These are phyloP conservation scores for Epichloe amarillans DNA, from an alignment of 2,329 filamentous ascomycete genomes.

Conservation along the genomic window DNA sequence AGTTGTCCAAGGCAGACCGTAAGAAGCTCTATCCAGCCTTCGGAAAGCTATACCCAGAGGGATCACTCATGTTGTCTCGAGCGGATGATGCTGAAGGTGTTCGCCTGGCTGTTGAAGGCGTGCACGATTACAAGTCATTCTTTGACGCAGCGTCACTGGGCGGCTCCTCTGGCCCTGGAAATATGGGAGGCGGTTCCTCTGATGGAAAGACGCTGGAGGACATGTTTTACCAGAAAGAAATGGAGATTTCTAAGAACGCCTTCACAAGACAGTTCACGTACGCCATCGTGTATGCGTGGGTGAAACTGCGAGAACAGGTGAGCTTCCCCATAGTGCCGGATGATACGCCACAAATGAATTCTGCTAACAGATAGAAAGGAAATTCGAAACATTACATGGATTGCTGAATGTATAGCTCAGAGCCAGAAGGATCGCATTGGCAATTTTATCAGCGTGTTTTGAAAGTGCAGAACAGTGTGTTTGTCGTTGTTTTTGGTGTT, in stretches of 20 bases:
- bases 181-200: conserved; percentile 66
- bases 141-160: conserved; percentile 82
- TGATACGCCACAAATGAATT: neutral
- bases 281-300: conserved; percentile 93
- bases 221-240: conserved; percentile 98
- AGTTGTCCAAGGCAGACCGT: conserved; percentile 82
- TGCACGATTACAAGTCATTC: conserved; percentile 87
- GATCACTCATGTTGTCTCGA: conserved; percentile 83
- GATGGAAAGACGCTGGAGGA: conserved; percentile 90
- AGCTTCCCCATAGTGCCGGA: conserved; percentile 16
- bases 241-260: conserved; percentile 91
- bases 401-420: conserved; percentile 97
- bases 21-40: conserved; percentile 94
- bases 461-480: conserved; percentile 14
- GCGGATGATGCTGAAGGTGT: conserved; percentile 94
- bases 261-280: conserved; percentile 96
- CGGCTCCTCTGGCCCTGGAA: conserved; percentile 59
- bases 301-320: conserved; percentile 94
- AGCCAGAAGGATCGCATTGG: conserved; percentile 98
- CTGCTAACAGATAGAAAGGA: conserved; percentile 47
- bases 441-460: conserved; percentile 98
- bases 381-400: conserved; percentile 99
- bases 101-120: conserved; percentile 80
- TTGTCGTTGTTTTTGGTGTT: conserved; percentile 1
- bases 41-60: conserved; percentile 84